These are phyloP conservation scores for Pseudogymnoascus sp. DNA, from an alignment of 2,329 filamentous ascomycete genomes.

Conservation along the genomic window DNA sequence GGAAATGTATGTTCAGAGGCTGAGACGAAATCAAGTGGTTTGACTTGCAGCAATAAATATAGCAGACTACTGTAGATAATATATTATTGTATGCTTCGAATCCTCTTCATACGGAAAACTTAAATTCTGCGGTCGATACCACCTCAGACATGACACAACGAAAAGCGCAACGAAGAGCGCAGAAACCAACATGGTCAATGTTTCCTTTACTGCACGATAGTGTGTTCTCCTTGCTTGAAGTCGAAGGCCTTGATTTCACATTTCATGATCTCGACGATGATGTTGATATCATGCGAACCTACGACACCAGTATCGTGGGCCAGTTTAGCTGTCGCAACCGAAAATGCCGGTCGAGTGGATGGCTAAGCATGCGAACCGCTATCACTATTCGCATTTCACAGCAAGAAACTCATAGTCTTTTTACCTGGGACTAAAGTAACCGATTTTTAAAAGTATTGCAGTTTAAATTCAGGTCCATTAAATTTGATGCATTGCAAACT, in stretches of 20 bases:
- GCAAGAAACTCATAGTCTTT: background rate
- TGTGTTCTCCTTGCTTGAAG: conserved; percentile 27
- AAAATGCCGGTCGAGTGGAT: conserved; percentile 27
- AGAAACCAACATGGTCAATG: conserved; percentile 28
- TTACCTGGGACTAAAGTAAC: background rate
- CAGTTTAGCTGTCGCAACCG: conserved; percentile 32
- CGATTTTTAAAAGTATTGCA: background rate
- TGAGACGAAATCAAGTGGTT: background rate
- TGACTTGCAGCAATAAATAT: background rate
- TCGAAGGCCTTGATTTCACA: conserved; percentile 26
- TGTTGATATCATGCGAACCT: conserved; percentile 21
- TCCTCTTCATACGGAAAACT: background rate
- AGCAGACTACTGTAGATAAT: background rate
- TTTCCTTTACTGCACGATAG: conserved; percentile 28
- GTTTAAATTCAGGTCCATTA: background rate
- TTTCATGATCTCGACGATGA: conserved; percentile 29
- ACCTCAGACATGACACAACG: background rate
- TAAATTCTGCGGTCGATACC: background rate
- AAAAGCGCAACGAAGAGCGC: conserved; percentile 8
- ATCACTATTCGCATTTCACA: conserved; percentile 32
- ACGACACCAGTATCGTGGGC: conserved; percentile 36
- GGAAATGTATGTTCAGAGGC: background rate
- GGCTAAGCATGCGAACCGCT: conserved; percentile 35
- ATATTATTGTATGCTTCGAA: background rate
- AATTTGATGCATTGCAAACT: background rate